Evolutionary conservation across 306 rosid species (phyloP), one percentile per base, ranked within the genome.

Genomic region (Cucurbita maxima): DNA sequence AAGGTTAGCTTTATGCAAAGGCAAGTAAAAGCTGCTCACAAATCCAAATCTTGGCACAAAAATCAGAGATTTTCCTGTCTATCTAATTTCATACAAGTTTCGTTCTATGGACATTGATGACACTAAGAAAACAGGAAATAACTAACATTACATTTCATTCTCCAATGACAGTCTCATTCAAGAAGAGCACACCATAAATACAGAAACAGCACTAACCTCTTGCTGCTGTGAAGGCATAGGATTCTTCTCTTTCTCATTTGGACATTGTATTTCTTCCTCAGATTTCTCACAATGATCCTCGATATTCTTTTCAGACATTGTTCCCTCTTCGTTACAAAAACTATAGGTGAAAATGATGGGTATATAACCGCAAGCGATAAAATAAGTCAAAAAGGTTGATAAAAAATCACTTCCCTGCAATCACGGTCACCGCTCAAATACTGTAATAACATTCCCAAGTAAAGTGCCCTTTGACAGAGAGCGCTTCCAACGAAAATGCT

Each of bases 171-270:
- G 58, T 15, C 15, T 48, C 56, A 47, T 16, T 10, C 19, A 45
- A 68, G 43, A 68, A 22, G 61, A 59, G 52, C 52, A 59, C 53
- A 66, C 59, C 52, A 18, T 41, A 38, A 63, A 40, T 16, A 45
- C 48, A 59, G 64, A 77, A 73, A 34, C 75, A 58, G 76, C 57
- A 63, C 71, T 12, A 74, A 89, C 99, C 97, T 95, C 92, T 80
- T 89, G 79, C 36, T 85, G 81, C 16, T 88, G 71, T 6, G 97
- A 87, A 75, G 97, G 96, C 90, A 91, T 85, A 44, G 83, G 78
- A 74, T 58, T 82, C 52, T 80, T 84, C 37, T 76, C 84, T 76
- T 44, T 82, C 76, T 77, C 58, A 74, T 74, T 80, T 19, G 83
- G 79, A 63, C 60, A 80, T 54, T 81, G 85, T 30, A 30, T 79